These are phyloP conservation scores for Rhodomyrtus tomentosa DNA, from an alignment of 345 rosid genomes.

Conservation along the genomic window DNA sequence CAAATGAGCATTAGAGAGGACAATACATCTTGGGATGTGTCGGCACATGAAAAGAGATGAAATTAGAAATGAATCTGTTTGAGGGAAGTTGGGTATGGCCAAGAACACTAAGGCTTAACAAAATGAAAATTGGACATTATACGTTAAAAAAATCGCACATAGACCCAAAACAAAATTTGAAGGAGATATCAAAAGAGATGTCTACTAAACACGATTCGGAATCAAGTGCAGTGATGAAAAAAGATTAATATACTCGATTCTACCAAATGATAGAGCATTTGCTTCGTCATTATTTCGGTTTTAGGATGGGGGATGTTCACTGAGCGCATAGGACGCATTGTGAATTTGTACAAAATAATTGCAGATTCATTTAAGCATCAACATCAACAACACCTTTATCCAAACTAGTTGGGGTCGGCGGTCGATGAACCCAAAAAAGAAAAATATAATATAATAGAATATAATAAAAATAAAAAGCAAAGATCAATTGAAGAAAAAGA, in stretches of 20 bases:
- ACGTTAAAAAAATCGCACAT: neutral
- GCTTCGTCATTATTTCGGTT: neutral
- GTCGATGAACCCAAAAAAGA: no score
- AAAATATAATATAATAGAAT: no score
- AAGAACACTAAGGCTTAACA: neutral
- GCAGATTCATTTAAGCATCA: no score
- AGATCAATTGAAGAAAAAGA: no score
- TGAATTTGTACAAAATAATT: neutral
- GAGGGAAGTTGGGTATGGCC: neutral
- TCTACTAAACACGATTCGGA: neutral
- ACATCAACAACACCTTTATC: no score
- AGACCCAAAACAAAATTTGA: neutral
- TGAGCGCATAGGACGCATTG: neutral
- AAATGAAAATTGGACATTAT: neutral
- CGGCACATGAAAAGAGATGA: neutral
- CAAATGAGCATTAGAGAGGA: neutral
- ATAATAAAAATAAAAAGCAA: no score
- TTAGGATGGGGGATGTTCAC: neutral
- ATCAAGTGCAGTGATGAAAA: neutral
- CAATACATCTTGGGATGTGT: neutral
- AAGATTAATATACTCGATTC: neutral
- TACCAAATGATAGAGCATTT: neutral
- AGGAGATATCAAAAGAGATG: neutral
- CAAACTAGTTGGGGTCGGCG: no score
- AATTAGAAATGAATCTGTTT: neutral